Base-by-base conservation (phyloP, 1,284 basidiomycete species). In the Sutorius eximius region DNA sequence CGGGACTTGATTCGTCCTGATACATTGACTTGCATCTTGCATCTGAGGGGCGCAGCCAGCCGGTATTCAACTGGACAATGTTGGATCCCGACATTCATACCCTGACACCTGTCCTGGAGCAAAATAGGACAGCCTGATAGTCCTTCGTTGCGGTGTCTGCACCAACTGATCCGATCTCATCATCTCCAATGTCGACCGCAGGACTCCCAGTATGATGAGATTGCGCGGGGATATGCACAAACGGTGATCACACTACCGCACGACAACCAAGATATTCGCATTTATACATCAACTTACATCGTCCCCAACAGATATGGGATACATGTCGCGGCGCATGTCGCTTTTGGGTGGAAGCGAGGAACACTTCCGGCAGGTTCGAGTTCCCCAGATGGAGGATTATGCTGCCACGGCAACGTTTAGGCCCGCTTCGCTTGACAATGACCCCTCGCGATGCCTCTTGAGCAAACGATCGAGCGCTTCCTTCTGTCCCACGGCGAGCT, bases 401-500 rank as follows among this genome's bases (percentile, higher is more conserved):
- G 53, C 62, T 27, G 52, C 43, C 29, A 52, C 44, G n/a, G 41
- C 46, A 38, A 57, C 32, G 22, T 51, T 50, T 2, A 22, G 40
- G 33, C 30, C 18, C 3, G 5, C n/a, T 33, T 48, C 63, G 45
- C 48, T 55, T 22, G 67, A 69, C 20, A 69, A 27, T 5, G 69
- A 60, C 11, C 40, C 57, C 38, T 83, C 81, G 49, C 85, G 82
- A 73, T 92, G 90, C 75, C 82, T 81, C 74, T 80, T 82, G 62
- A 96, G 80, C 15, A 95, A 77, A 56, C 86, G 81, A 72, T 95
- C 92, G 42, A 96, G 79, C 16, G 90, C 87, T 68, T 90, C 89
- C 76, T 89, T 89, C 75, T 95, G 91, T 34, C 93, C 93, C 48
- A 95, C 86, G 52, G 83, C 86, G 61, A 96, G 87, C 71, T 91